These are phyloP conservation scores for Heliamphora exappendiculata DNA, from an alignment of 148 eudicot genomes.

Conservation along the genomic window DNA sequence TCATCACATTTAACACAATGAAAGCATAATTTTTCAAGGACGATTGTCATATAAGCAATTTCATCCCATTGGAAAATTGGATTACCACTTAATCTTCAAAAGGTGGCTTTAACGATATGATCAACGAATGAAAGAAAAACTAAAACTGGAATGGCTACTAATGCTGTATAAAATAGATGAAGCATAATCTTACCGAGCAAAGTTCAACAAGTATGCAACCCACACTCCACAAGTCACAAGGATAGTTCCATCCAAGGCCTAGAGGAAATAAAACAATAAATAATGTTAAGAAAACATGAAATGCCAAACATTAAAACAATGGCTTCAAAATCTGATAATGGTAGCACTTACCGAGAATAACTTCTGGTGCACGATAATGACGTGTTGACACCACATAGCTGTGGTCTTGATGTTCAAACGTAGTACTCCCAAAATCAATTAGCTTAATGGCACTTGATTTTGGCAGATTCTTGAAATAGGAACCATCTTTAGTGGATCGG, in stretches of 20 bases:
- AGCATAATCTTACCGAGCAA: conserved; percentile 30
- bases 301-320: neutral
- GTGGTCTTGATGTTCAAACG: conserved; percentile 51
- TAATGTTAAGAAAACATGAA: neutral
- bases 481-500: conserved; percentile 43
- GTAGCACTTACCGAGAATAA: conserved; percentile 40
- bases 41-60: neutral
- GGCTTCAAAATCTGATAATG: neutral
- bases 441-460: conserved; percentile 56
- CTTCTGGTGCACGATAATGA: conserved; percentile 62
- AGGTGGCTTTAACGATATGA: neutral
- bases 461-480: conserved; percentile 56
- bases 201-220: conserved; percentile 58
- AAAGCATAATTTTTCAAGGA: neutral
- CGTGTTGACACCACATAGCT: conserved; percentile 52
- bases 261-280: conserved; percentile 4
- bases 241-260: conserved; percentile 64
- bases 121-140: neutral
- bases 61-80: neutral
- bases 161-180: too few species aligned
- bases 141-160: too few species aligned
- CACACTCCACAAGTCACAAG: conserved; percentile 60
- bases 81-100: neutral
- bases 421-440: conserved; percentile 57
- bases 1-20: neutral